Evolutionary conservation across 441 rosid species (phyloP).

Genomic region (Erodium moschatum): DNA sequence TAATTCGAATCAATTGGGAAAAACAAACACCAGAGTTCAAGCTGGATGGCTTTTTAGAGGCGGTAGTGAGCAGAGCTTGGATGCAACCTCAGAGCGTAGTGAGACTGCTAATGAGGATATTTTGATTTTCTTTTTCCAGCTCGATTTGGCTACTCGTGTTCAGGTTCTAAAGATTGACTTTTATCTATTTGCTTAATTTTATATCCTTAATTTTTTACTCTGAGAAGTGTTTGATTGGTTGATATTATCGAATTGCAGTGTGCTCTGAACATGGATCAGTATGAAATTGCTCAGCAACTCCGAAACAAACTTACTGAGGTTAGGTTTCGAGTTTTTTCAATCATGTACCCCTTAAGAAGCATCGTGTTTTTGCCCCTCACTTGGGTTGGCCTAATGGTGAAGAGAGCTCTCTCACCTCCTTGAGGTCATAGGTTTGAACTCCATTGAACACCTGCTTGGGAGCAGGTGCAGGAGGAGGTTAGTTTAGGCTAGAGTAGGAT

Average conservation of each 20-base stretch:
- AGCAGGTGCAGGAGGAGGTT: no score
- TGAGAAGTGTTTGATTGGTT: constrained; percentile 20
- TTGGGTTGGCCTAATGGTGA: no score
- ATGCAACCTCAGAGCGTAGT: constrained; percentile 63
- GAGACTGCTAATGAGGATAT: constrained; percentile 91
- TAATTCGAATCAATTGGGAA: constrained; percentile 23
- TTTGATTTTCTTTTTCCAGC: constrained; percentile 78
- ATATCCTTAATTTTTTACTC: constrained; percentile 9
- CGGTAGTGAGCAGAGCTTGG: constrained; percentile 39
- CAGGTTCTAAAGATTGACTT: constrained; percentile 42
- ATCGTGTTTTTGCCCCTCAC: not conserved
- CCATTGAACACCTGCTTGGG: no score
- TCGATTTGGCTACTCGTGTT: constrained; percentile 81
- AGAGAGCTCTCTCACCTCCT: no score
- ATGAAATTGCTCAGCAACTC: constrained; percentile 72
- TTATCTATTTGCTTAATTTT: not conserved
- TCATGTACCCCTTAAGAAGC: constrained; percentile 12
- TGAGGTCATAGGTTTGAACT: no score
- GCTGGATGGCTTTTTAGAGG: constrained; percentile 84
- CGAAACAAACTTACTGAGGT: constrained; percentile 90
- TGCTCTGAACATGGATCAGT: constrained; percentile 80
- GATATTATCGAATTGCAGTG: constrained; percentile 40
- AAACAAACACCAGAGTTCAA: constrained; percentile 44
- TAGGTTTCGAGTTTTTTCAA: constrained; percentile 11
- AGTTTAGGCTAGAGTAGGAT: no score